Conservation (phyloP, 805 yeast genomes). For the Cyberlindnera saturnus region DNA sequence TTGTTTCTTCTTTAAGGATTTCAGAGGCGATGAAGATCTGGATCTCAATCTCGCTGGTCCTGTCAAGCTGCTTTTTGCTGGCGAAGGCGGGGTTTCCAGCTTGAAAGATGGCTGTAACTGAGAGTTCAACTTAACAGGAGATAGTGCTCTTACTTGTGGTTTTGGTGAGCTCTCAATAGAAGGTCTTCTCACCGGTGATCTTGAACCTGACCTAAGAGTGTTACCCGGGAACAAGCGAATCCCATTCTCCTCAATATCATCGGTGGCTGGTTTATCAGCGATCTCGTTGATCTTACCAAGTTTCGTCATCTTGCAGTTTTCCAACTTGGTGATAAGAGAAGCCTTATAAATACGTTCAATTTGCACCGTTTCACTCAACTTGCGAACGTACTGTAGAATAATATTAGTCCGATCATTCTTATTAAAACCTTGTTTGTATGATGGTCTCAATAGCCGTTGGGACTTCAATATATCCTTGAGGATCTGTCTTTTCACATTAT, state of each 20-base stretch:
- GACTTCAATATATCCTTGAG: conserved; percentile 29
- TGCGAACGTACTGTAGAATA: conserved; percentile 41
- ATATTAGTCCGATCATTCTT: conserved; percentile 39
- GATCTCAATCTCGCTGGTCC: conserved; percentile 16
- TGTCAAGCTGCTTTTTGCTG: conserved; percentile 1
- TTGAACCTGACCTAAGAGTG: conserved; percentile 13
- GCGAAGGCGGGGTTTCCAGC: conserved; percentile 5
- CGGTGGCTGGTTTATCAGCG: conserved; percentile 2
- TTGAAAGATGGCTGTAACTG: conserved; percentile 1
- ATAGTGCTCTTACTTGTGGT: conserved; percentile 5
- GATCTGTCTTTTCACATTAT: conserved; percentile 33
- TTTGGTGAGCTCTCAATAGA: conserved; percentile 4
- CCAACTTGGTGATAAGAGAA: conserved; percentile 18
- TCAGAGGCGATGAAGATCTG: conserved; percentile 20
- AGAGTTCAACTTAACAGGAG: conserved; percentile 14
- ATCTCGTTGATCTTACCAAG: conserved; percentile 13
- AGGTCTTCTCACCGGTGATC: conserved; percentile 19
- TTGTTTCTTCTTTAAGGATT: conserved; percentile 22
- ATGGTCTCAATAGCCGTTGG: conserved; percentile 22
- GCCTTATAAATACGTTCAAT: conserved; percentile 59
- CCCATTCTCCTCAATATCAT: conserved; percentile 9
- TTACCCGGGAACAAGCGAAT: conserved; percentile 16
- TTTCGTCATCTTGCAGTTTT: conserved; percentile 5
- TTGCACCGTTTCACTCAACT: conserved; percentile 56
- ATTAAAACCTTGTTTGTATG: conserved; percentile 22